Evolutionary conservation across 129 eudicot species (phyloP).

Genomic region (carrot (Daucus carota)): DH1_v3.0 NC_030381.2:52962001-52962500

Average conservation of each 20-base stretch:
- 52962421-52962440: not conserved
- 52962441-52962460: not conserved
- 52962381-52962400: not conserved
- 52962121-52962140: no score
- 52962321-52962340: constrained; percentile 5
- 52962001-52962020: no score
- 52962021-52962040: no score
- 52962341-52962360: not conserved
- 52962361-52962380: not conserved
- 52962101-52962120: not conserved
- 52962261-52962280: not conserved
- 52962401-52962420: not conserved
- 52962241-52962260: constrained; percentile 2
- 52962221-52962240: not conserved
- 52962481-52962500: not conserved
- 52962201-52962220: not conserved
- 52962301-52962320: not conserved
- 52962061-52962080: no score
- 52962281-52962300: not conserved
- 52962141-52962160: no score
- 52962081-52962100: no score
- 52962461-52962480: not conserved
- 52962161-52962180: not conserved
- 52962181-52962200: not conserved
- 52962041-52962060: no score